phyloP scores from a whole-genome alignment of 805 yeast genomes.

The Ogataea minuta region DNA sequence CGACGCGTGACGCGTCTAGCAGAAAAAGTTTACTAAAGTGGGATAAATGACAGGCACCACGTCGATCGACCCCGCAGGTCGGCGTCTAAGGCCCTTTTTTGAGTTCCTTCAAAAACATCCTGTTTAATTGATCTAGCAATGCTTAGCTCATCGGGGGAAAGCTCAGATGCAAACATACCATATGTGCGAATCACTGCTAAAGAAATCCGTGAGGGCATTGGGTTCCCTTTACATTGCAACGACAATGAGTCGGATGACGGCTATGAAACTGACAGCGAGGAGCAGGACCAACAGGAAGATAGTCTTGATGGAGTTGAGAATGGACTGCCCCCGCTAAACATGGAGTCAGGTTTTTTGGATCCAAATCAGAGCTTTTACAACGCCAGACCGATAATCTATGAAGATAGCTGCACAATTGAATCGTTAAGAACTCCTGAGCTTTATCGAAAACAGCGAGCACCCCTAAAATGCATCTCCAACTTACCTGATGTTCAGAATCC shows the following conservation, averaged over 20 bases:
- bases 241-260: conserved; percentile 1
- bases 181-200: conserved; percentile 10
- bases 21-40: conserved; percentile 2
- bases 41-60: conserved; percentile 1
- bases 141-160: conserved; percentile 9
- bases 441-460: not conserved
- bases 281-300: not conserved
- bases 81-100: conserved; percentile 8
- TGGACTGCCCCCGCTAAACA: not conserved
- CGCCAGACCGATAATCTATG: no score
- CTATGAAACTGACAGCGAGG: not conserved
- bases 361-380: no score
- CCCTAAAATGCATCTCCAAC: not conserved
- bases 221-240: conserved; percentile 13
- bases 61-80: conserved; percentile 8
- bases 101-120: not conserved
- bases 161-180: conserved; percentile 22
- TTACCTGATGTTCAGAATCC: not conserved
- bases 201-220: conserved; percentile 11
- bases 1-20: conserved; percentile 11
- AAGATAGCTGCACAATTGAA: not conserved
- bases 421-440: not conserved
- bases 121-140: not conserved
- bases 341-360: not conserved
- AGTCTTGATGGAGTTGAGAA: not conserved